A percentile compares a stretch with the other conserved stretches of the same genome.
Conservation (phyloP, 768 basidiomycete genomes). For the Leucocoprinus leucothites region DNA sequence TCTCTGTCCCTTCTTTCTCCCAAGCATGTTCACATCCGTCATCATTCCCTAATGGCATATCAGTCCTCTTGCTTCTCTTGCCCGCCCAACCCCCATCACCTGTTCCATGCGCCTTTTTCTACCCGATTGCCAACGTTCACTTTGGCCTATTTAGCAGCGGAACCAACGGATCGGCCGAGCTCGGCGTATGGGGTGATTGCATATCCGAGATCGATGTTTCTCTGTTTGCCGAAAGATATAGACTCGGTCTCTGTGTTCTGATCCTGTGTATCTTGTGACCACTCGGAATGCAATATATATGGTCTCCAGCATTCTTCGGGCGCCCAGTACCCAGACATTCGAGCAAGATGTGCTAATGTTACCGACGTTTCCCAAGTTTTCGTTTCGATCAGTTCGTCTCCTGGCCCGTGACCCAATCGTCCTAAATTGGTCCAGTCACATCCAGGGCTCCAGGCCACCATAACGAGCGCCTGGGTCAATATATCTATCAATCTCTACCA, state of each 20-base stretch:
- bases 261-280: slow-evolving; percentile 14
- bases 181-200: slow-evolving; percentile 70
- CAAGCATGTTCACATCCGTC: slow-evolving; percentile 24
- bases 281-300: slow-evolving; percentile 23
- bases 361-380: no score
- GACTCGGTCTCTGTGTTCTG: slow-evolving; percentile 13
- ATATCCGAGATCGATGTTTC: slow-evolving; percentile 41
- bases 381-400: no score
- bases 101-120: slow-evolving; percentile 55
- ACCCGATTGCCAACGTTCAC: no score
- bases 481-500: no score
- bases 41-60: slow-evolving; percentile 25
- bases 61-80: slow-evolving; percentile 36
- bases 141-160: slow-evolving; percentile 27
- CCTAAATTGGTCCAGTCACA: no score
- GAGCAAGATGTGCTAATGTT: no score
- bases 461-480: no score
- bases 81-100: slow-evolving; percentile 57
- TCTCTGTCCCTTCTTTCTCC: slow-evolving; percentile 7
- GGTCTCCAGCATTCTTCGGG: slow-evolving; percentile 18
- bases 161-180: slow-evolving; percentile 36
- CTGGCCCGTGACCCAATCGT: no score
- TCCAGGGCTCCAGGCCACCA: no score
- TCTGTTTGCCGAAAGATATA: slow-evolving; percentile 26
- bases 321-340: no score